phyloP scores from a whole-genome alignment of 2,329 filamentous ascomycete species.

The Xylaria polymorpha region DNA sequence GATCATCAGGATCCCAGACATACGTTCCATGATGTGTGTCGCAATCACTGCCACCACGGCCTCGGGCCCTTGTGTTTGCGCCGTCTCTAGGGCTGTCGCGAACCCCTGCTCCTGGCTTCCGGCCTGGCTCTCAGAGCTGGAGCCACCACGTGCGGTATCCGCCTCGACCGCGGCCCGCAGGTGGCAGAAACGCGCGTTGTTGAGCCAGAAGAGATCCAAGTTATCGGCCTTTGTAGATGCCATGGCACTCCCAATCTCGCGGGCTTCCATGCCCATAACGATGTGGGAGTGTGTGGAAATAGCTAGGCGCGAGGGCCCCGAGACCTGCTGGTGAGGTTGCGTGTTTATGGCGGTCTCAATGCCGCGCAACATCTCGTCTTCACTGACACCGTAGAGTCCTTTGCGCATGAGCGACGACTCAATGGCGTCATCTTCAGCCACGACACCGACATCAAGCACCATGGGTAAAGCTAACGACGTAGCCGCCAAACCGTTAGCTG shows the following conservation, averaged over 20 bases:
- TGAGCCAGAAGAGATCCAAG: conserved; percentile 44
- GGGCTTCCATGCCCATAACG: conserved; percentile 42
- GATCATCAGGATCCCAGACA: conserved; percentile 44
- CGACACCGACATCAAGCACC: conserved; percentile 42
- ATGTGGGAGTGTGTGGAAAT: conserved; percentile 26
- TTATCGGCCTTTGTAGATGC: conserved; percentile 31
- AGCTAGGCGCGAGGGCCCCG: not conserved
- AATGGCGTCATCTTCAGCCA: conserved; percentile 41
- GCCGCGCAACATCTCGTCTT: conserved; percentile 44
- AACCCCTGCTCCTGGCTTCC: conserved; percentile 34
- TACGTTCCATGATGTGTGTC: conserved; percentile 39
- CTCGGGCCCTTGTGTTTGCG: conserved; percentile 30
- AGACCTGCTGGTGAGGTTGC: not conserved
- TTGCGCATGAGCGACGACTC: conserved; percentile 44
- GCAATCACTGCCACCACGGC: conserved; percentile 21
- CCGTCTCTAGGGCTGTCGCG: conserved; percentile 33
- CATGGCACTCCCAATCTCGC: conserved; percentile 30
- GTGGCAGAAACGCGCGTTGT: conserved; percentile 44
- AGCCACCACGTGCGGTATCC: conserved; percentile 24
- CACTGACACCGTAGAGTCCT: conserved; percentile 50
- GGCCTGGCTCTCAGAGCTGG: conserved; percentile 17
- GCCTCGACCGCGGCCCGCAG: conserved; percentile 36
- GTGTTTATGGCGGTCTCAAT: conserved; percentile 46
- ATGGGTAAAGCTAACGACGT: conserved; percentile 42
- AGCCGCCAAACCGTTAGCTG: conserved; percentile 24